Base-by-base conservation (phyloP, 495 filamentous ascomycete genomes). In the Wilcoxina mikolae region DNA sequence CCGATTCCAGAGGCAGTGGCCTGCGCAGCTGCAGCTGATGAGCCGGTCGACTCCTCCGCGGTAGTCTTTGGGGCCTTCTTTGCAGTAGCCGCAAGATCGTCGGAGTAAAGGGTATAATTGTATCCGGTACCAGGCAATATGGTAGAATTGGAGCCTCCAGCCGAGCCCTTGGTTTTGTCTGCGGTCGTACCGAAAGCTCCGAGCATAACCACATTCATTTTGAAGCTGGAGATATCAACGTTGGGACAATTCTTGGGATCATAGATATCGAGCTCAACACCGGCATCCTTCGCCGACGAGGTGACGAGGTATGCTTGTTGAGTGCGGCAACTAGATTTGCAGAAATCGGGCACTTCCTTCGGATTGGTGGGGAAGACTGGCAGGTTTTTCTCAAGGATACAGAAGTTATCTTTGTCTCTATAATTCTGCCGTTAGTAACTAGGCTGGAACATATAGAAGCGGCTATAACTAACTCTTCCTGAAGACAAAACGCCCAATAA, bases 251-350 rank as follows among this genome's bases (percentile, higher is more conserved):
- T 74, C 61, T 15, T 49, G 12, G 25, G 12, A 11, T 49, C 46
- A 25, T 18, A 49, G 25, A 49, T 49, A 15, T 15, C 15, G 25
- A 76, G 74, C 51, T 73, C 68, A 3, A 78, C 75, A 52, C 74
- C 71, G 2, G 76, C 69, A 0, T 72, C 71, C n/a, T 83, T 74
- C 3, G 69, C 71, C 46, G 74, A 72, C 18, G 74, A 64, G 24
- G 72, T 73, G 51, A 61, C 55, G 25, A 60, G 58, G 38, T 55
- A 55, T 3, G 58, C 52, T 38, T 61, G 38, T 33, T 61, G 56
- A 11, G 48, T 50, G 20, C 53, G 52, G 39, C 52, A 61, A 22
- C 47, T 51, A 38, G 43, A 59, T 26, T 33, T 22, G 22, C 52
- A 58, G 57, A 61, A 59, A 41, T 46, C 31, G 5, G 33, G 22